Evolutionary conservation across 2,329 filamentous ascomycete species (phyloP), one percentile per base, ranked within the genome.

Genomic region (Tricladium varicosporioides): DNA sequence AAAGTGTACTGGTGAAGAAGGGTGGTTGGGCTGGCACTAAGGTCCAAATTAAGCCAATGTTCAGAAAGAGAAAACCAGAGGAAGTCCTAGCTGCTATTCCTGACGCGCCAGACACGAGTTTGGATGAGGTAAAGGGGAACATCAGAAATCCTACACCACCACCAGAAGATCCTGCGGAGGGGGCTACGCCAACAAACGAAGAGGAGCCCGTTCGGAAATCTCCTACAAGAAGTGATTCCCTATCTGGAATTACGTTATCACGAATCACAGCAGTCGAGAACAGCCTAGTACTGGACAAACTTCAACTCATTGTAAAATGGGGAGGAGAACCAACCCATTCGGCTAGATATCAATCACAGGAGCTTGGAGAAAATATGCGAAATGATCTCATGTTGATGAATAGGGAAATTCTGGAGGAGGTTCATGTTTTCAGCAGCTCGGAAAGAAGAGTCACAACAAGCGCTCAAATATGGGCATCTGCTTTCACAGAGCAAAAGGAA

Each of bases 11-110:
- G 5, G 86, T 91, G 44, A 95, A 94, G 75, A 99, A 99, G 73
- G 92, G 92, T 1, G 86, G 86, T 16, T 97, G 93, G 89, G 87
- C 92, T 3, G 94, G 94, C 0, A 99, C 94, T 1, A 99, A 99
- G 72, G 92, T 99, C 1, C 94, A 99, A 73, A 97, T 99, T 71
- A 99, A 99, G 73, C 94, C 94, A 9, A 96, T 99, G 92, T 99
- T 99, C 73, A 86, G 92, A 51, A 96, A 93, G 76, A 87, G 91
- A 68, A 91, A 86, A 68, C 82, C 85, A 2, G 83, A 89, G 51
- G 83, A 86, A 62, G 71, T 76, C 57, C 58, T 62, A 57, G 49
- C 56, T 11, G 47, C 52, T n/a, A 13, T 54, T 60, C 33, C 53
- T 40, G 42, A 47, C 31, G 16, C 48, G 49, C 14, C 15, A 7